Conservation (phyloP, 768 basidiomycete genomes). For the Trametes cingulata region DNA sequence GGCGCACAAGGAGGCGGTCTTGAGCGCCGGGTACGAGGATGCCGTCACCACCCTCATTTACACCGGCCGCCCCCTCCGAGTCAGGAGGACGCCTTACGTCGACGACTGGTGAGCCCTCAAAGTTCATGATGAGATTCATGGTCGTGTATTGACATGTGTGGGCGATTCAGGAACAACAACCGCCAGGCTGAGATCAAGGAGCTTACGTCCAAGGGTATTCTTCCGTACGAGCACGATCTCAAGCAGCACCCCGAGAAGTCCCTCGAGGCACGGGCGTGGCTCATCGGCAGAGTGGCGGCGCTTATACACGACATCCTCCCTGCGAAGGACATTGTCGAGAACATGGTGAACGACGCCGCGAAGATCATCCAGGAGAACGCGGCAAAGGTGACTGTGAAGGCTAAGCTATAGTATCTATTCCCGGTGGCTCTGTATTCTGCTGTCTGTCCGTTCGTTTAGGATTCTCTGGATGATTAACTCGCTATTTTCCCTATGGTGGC, state of each 20-base stretch:
- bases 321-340: conserved; percentile 80
- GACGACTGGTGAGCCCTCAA: conserved; percentile 59
- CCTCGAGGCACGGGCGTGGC: conserved; percentile 63
- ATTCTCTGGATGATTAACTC: not conserved
- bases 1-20: conserved; percentile 77
- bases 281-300: conserved; percentile 82
- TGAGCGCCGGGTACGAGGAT: conserved; percentile 76
- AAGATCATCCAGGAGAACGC: conserved; percentile 44
- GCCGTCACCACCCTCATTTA: conserved; percentile 84
- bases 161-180: conserved; percentile 63
- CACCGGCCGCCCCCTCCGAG: conserved; percentile 87
- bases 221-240: conserved; percentile 73
- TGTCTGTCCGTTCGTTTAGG: not conserved
- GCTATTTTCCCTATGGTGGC: not conserved
- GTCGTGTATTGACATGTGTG: not conserved
- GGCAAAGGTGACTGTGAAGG: conserved; percentile 41
- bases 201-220: conserved; percentile 78
- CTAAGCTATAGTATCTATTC: conserved; percentile 47
- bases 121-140: not conserved
- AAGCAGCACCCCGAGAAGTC: conserved; percentile 82
- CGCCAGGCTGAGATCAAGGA: conserved; percentile 79
- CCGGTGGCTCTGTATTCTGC: not conserved
- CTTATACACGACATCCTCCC: conserved; percentile 76
- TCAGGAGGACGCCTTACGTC: conserved; percentile 81
- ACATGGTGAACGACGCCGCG: conserved; percentile 68